Percentiles rank a stretch among this genome's conserved stretches.
Evolutionary conservation across 2,329 filamentous ascomycete genomes (phyloP).

Genomic region (Magnaporthiopsis rhizophila): DNA sequence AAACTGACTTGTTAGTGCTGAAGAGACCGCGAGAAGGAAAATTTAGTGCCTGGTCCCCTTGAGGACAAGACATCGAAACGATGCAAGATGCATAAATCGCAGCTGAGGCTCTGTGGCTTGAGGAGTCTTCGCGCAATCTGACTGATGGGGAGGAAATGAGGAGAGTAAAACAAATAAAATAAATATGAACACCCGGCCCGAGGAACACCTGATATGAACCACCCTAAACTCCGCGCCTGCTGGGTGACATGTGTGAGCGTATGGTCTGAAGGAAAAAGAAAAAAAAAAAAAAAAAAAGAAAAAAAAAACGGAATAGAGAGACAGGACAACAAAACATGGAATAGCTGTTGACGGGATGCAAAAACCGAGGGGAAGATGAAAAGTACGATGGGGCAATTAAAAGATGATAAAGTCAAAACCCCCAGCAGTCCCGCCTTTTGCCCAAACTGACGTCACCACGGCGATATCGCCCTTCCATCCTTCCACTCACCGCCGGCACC

Average conservation of each 20-base stretch:
- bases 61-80: no score
- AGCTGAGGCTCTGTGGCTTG: no score
- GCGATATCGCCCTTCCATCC: conserved; percentile 1
- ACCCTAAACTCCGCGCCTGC: neutral
- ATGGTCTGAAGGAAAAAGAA: no score
- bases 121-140: no score
- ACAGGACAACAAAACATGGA: neutral
- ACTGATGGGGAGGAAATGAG: neutral
- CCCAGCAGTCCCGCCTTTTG: neutral
- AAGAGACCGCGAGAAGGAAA: no score
- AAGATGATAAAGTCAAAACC: neutral
- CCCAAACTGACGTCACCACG: neutral
- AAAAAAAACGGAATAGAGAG: neutral
- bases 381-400: neutral
- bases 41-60: no score
- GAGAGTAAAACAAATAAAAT: neutral
- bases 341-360: neutral
- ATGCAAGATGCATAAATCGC: no score
- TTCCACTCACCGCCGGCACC: neutral
- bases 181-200: neutral
- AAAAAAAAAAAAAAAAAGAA: neutral
- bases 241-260: neutral
- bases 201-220: neutral
- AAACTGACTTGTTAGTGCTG: neutral
- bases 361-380: neutral